phyloP scores from a whole-genome alignment of 495 filamentous ascomycete genomes.

The Talaromyces thailandensis region DNA sequence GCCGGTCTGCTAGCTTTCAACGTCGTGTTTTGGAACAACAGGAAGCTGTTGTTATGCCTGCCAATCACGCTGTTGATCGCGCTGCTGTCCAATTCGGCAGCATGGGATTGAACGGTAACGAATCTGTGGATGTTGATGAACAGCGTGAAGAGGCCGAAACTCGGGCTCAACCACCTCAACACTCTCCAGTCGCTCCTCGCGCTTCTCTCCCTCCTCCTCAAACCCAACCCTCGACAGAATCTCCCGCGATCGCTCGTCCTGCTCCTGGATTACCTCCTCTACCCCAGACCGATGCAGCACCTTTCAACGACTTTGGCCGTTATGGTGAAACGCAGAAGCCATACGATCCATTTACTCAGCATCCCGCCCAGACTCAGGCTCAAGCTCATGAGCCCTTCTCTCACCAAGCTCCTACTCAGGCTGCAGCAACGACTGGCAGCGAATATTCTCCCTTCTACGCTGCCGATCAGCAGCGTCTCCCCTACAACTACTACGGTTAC shows the following conservation, averaged over 20 bases:
- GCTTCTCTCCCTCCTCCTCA: constrained; percentile 81
- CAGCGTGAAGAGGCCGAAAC: constrained; percentile 94
- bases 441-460: constrained; percentile 85
- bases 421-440: constrained; percentile 54
- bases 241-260: constrained; percentile 55
- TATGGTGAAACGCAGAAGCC: constrained; percentile 72
- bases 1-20: constrained; percentile 66
- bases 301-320: constrained; percentile 55
- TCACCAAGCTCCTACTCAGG: constrained; percentile 42
- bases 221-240: constrained; percentile 39
- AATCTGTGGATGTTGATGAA: constrained; percentile 78
- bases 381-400: constrained; percentile 54
- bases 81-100: constrained; percentile 96
- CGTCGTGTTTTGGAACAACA: constrained; percentile 86
- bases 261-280: constrained; percentile 61
- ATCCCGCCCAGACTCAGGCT: constrained; percentile 57
- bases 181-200: constrained; percentile 86
- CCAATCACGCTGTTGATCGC: constrained; percentile 91
- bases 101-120: constrained; percentile 77
- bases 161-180: constrained; percentile 84
- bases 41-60: constrained; percentile 96
- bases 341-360: constrained; percentile 82
- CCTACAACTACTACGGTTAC: constrained; percentile 71
- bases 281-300: constrained; percentile 42
- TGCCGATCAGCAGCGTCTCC: constrained; percentile 68